A percentile compares a stretch with the other conserved stretches of the same genome.
Evolutionary conservation across 495 filamentous ascomycete species (phyloP).

Genomic region (Neurospora sp.): DNA sequence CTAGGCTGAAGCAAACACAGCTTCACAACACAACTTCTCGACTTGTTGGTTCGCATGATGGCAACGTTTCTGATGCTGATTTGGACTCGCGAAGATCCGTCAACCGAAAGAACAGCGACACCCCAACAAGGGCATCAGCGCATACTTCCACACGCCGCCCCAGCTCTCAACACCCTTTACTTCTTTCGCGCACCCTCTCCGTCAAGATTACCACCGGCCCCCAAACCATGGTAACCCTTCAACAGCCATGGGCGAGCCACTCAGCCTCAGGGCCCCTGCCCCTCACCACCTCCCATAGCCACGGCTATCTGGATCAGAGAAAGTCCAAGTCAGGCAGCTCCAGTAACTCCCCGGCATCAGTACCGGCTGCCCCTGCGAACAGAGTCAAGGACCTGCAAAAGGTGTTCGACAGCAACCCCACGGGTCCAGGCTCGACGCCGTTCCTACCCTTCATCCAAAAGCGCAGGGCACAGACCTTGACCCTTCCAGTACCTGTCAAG

Average conservation of each 20-base stretch:
- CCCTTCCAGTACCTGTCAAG: not conserved
- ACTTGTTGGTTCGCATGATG: not conserved
- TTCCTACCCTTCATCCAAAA: constrained; percentile 9
- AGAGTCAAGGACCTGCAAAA: not conserved
- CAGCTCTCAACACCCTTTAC: constrained; percentile 1
- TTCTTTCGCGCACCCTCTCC: constrained; percentile 7
- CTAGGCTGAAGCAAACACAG: not conserved
- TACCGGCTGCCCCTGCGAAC: not conserved
- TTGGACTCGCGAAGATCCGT: not conserved
- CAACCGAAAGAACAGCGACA: not conserved
- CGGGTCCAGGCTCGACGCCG: not conserved
- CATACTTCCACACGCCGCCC: not conserved
- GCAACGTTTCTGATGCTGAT: not conserved
- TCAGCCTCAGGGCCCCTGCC: not conserved
- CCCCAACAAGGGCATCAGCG: not conserved
- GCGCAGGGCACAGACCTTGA: not conserved
- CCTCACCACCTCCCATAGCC: not conserved
- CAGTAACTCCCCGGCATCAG: not conserved
- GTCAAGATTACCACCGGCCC: constrained; percentile 8
- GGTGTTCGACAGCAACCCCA: not conserved
- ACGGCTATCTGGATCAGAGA: not conserved
- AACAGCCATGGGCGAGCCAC: not conserved
- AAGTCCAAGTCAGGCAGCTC: not conserved
- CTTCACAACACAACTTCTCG: not conserved
- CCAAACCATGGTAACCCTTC: not conserved